Conservation (phyloP, 2,329 filamentous ascomycete species). For the Clathrospora elynae region DNA sequence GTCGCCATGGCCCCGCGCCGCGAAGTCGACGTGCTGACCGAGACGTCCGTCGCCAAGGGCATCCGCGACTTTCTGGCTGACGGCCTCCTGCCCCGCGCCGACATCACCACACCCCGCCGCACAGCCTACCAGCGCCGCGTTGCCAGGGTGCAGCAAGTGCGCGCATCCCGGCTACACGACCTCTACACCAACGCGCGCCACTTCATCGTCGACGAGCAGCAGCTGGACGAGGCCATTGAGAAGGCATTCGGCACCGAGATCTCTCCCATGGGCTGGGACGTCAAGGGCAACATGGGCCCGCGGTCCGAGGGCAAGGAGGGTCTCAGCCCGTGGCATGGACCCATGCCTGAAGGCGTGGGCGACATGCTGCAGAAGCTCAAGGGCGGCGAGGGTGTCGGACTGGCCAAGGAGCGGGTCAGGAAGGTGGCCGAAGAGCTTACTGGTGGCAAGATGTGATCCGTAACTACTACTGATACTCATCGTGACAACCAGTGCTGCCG, state of each 20-base stretch:
- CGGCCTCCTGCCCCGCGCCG: slow-evolving; percentile 30
- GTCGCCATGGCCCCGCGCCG: slow-evolving; percentile 68
- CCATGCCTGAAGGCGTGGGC: slow-evolving; percentile 40
- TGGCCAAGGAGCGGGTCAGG: slow-evolving; percentile 64
- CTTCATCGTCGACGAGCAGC: slow-evolving; percentile 83
- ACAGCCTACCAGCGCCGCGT: slow-evolving; percentile 50
- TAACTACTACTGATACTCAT: too few relatives aligned
- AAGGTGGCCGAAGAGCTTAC: slow-evolving; percentile 70
- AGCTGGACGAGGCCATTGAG: slow-evolving; percentile 76
- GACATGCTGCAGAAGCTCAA: slow-evolving; percentile 43
- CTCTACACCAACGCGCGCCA: slow-evolving; percentile 86
- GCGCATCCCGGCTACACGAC: slow-evolving; percentile 76
- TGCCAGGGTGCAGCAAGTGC: slow-evolving; percentile 61
- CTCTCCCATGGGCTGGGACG: slow-evolving; percentile 49
- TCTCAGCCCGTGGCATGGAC: slow-evolving; percentile 40
- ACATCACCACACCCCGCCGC: slow-evolving; percentile 39
- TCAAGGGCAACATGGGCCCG: slow-evolving; percentile 26
- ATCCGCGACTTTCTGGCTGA: slow-evolving; percentile 45
- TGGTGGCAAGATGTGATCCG: slow-evolving; percentile 61
- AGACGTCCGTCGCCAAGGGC: slow-evolving; percentile 37
- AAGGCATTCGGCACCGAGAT: slow-evolving; percentile 71
- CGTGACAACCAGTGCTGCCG: too few relatives aligned
- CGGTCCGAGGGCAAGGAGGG: slow-evolving; percentile 30
- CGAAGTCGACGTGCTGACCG: slow-evolving; percentile 59
- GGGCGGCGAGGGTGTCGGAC: slow-evolving; percentile 46